phyloP scores from a whole-genome alignment of 495 filamentous ascomycete species.

The Penicillium mononematosum region DNA sequence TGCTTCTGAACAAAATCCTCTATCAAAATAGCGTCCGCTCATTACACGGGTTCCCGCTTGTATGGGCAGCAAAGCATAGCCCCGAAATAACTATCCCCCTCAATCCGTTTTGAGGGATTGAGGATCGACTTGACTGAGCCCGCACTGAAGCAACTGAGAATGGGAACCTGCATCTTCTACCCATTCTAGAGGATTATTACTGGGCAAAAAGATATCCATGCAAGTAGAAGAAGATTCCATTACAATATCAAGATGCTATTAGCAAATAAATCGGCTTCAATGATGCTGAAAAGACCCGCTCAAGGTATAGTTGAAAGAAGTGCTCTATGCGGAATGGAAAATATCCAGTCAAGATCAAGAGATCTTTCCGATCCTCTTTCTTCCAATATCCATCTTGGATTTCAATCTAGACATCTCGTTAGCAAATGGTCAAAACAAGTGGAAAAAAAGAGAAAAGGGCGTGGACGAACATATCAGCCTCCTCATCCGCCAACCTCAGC shows the following conservation, averaged over 20 bases:
- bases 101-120: too few species aligned
- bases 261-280: background rate
- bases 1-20: background rate
- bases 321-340: background rate
- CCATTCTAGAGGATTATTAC: background rate
- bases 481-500: conserved; percentile 71
- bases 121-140: too few species aligned
- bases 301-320: background rate
- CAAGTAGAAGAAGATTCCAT: background rate
- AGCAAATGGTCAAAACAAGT: conserved; percentile 16
- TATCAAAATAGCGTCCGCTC: background rate
- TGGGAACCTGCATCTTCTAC: too few species aligned
- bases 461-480: conserved; percentile 60
- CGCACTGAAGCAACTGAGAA: too few species aligned
- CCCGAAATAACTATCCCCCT: background rate
- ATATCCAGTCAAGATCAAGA: conserved; percentile 38
- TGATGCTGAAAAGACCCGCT: background rate
- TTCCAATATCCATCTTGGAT: conserved; percentile 78
- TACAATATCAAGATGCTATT: background rate
- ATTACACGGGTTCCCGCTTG: background rate
- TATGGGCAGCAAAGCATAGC: background rate
- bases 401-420: conserved; percentile 49
- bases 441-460: background rate
- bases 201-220: background rate
- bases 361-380: conserved; percentile 77